A percentile compares a stretch with the other conserved stretches of the same genome.
Conservation (phyloP, 139 green algal species). For the Bryopsis sp. region DNA sequence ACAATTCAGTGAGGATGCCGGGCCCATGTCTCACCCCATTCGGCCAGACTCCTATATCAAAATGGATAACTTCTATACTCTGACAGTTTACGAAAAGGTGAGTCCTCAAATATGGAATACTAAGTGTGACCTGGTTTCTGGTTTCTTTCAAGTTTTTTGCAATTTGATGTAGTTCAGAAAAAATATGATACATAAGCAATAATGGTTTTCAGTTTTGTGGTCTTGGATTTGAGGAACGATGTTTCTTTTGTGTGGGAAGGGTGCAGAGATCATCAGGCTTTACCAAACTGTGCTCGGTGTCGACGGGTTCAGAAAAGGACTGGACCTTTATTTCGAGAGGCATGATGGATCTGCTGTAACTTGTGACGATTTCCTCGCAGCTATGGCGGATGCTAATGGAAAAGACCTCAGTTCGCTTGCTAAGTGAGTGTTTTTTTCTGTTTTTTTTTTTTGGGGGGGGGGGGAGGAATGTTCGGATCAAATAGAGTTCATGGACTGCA, state of each 20-base stretch:
- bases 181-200: no score
- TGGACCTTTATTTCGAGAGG: slow-evolving; percentile 20
- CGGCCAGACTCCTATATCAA: slow-evolving; percentile 94
- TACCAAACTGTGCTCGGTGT: slow-evolving; percentile 89
- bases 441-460: no score
- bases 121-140: no score
- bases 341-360: slow-evolving; percentile 68
- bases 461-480: slow-evolving; percentile 21
- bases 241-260: slow-evolving; percentile 49
- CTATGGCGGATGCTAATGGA: slow-evolving; percentile 93
- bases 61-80: slow-evolving; percentile 99
- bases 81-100: slow-evolving; percentile 78
- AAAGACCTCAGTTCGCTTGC: slow-evolving; percentile 62
- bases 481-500: neutral
- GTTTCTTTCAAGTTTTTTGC: no score
- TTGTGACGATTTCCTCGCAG: slow-evolving; percentile 93
- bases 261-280: slow-evolving; percentile 82
- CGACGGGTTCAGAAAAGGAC: slow-evolving; percentile 81
- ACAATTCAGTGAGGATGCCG: slow-evolving; percentile 91
- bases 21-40: slow-evolving; percentile 94
- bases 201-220: neutral
- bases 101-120: no score
- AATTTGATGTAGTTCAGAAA: no score
- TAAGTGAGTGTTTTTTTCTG: no score
- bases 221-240: neutral